These are phyloP conservation scores for Nemania sp. DNA, from an alignment of 2,329 filamentous ascomycete genomes.

Conservation along the genomic window DNA sequence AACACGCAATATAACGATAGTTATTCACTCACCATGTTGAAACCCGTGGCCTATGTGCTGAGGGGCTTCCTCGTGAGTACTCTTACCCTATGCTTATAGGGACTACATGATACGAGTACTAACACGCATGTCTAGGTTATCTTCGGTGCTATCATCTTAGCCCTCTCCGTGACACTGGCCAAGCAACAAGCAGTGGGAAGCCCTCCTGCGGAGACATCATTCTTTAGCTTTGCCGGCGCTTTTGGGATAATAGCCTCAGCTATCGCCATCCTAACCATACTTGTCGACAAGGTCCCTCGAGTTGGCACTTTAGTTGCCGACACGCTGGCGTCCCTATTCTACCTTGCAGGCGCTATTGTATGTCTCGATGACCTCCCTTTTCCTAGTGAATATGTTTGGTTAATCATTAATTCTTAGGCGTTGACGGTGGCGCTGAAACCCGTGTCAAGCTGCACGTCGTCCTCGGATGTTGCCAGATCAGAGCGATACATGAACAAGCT, in stretches of 20 bases:
- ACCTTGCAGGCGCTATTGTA: conserved; percentile 52
- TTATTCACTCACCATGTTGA: conserved; percentile 40
- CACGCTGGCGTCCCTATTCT: conserved; percentile 49
- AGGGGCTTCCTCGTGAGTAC: conserved; percentile 47
- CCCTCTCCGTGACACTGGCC: conserved; percentile 50
- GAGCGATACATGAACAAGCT: conserved; percentile 46
- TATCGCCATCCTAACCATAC: conserved; percentile 46
- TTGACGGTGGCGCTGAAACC: conserved; percentile 50
- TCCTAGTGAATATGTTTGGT: neutral
- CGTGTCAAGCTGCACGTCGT: conserved; percentile 47
- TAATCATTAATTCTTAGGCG: conserved; percentile 40
- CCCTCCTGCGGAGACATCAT: conserved; percentile 50
- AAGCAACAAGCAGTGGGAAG: conserved; percentile 48
- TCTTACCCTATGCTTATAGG: neutral
- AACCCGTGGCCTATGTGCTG: conserved; percentile 40
- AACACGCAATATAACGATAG: neutral
- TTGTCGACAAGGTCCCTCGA: conserved; percentile 49
- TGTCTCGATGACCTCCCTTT: conserved; percentile 26
- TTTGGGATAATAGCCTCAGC: conserved; percentile 50
- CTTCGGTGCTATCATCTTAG: conserved; percentile 51
- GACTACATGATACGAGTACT: conserved; percentile 9
- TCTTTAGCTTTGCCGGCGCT: conserved; percentile 51
- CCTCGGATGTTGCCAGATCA: neutral
- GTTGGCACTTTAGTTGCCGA: conserved; percentile 46
- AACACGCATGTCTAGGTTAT: conserved; percentile 44